These are phyloP conservation scores for Colletotrichum sp. DNA, from an alignment of 2,329 filamentous ascomycete species.

Conservation along the genomic window DNA sequence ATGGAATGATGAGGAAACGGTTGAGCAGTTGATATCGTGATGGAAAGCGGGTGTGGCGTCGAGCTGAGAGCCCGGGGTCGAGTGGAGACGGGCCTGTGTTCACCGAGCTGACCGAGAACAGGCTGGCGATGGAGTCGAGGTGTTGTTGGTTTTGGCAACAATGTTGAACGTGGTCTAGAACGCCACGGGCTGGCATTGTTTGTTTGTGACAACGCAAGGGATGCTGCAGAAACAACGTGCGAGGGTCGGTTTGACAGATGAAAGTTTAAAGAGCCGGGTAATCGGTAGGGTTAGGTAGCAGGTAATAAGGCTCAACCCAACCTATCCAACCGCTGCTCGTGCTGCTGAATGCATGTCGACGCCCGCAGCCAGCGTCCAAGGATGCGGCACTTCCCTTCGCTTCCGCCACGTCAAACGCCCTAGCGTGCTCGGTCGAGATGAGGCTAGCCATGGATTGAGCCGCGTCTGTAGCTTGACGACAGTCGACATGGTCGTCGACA, in stretches of 20 bases:
- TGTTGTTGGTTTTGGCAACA: not conserved
- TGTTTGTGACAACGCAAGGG: not conserved
- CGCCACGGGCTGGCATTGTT: not conserved
- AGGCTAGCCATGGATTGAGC: not conserved
- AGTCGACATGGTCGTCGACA: not conserved
- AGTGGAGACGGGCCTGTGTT: not conserved
- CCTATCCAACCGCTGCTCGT: not conserved
- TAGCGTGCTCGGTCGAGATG: not conserved
- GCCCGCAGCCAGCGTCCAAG: not conserved
- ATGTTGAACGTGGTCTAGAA: not conserved
- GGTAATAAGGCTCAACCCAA: not conserved
- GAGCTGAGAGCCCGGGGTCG: not conserved
- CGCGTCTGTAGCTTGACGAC: not conserved
- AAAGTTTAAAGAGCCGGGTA: not conserved
- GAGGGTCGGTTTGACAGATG: not conserved
- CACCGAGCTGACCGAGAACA: conserved; percentile 10
- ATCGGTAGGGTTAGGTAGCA: not conserved
- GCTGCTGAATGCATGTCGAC: not conserved
- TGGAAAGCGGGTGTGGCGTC: not conserved
- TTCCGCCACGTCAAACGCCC: not conserved
- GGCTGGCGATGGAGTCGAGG: not conserved
- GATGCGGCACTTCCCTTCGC: not conserved
- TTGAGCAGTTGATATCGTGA: not conserved
- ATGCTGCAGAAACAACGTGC: not conserved
- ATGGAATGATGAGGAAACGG: not conserved